Evolutionary conservation across 2,329 filamentous ascomycete species (phyloP).

Genomic region (Aaosphaeria arxii): DNA sequence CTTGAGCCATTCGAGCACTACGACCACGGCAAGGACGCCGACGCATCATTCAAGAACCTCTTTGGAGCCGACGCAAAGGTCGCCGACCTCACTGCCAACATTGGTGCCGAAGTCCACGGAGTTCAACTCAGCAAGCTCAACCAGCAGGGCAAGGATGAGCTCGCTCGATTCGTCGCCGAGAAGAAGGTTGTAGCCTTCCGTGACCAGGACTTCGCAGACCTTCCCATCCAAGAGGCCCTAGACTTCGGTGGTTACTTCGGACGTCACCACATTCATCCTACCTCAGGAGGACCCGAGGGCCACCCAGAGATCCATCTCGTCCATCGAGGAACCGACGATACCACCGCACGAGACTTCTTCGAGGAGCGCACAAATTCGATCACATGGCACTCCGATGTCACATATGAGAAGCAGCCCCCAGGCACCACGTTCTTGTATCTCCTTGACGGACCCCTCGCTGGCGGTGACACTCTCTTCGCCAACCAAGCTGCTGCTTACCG

Average conservation of each 20-base stretch:
- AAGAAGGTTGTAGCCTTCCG: slow-evolving; percentile 79
- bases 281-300: slow-evolving; percentile 70
- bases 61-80: slow-evolving; percentile 51
- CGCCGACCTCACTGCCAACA: slow-evolving; percentile 66
- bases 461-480: slow-evolving; percentile 81
- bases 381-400: slow-evolving; percentile 87
- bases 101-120: slow-evolving; percentile 69
- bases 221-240: slow-evolving; percentile 68
- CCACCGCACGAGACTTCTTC: slow-evolving; percentile 60
- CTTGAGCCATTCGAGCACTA: slow-evolving; percentile 68
- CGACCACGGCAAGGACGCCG: slow-evolving; percentile 74
- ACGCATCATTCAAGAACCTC: slow-evolving; percentile 66
- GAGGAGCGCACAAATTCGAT: slow-evolving; percentile 72
- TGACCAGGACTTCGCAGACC: slow-evolving; percentile 63
- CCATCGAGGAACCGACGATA: slow-evolving; percentile 67
- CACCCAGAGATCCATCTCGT: slow-evolving; percentile 76
- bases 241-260: slow-evolving; percentile 74
- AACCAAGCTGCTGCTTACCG: slow-evolving; percentile 80
- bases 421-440: slow-evolving; percentile 88
- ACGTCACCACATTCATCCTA: slow-evolving; percentile 77
- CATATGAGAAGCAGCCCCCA: slow-evolving; percentile 83
- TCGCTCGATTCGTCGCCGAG: slow-evolving; percentile 72
- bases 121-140: slow-evolving; percentile 69
- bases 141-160: slow-evolving; percentile 69
- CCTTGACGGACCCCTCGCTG: slow-evolving; percentile 75